Evolutionary conservation across 495 filamentous ascomycete genomes (phyloP), one percentile per base, ranked within the genome.

Genomic region (Neurospora intermedia): DNA sequence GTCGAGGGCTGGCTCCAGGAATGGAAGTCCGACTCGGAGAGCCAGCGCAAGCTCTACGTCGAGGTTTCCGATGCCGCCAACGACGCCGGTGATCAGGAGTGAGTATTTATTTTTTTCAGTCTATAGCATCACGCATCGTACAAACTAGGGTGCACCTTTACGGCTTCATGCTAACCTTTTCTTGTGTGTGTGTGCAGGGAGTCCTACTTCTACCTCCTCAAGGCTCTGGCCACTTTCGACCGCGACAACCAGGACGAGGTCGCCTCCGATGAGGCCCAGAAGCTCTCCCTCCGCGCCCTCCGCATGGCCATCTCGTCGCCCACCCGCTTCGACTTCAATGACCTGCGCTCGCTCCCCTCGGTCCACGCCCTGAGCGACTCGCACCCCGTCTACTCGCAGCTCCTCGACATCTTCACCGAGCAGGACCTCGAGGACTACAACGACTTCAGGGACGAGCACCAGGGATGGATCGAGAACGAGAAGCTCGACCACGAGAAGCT

Each of bases 351-450:
- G 41, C 90, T 97, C 71, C 92, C 97, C 73, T 88, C 91, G 70
- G 89, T 99, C 69, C 93, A 97, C 82, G 90, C 92, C 3, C 91
- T 99, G 43, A 89, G 90, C 75, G 88, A 92, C 72, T 93, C 91
- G 73, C 92, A 98, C 74, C 89, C 92, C 59, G 85, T 91, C 43
- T 91, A 93, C 80, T 94, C 90, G 76, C 93, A 98, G 81, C 89
- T 99, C 15, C 89, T 98, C 72, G 95, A 97, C 75, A 92, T 98
- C 80, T 98, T 99, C 84, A 91, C 91, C 74, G 91, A 94, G 73
- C 93, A 98, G 79, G 89, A 92, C 69, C 87, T 97, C 69, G 96
- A 98, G 76, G 93, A 97, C 79, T 97, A 96, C 85, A 91, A 93
- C 78, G 94, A 96, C 80, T 98, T 98, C 85, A 88, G 91, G 74